Conservation (phyloP, 805 yeast genomes). For the Lachancea lanzarotensis region DNA sequence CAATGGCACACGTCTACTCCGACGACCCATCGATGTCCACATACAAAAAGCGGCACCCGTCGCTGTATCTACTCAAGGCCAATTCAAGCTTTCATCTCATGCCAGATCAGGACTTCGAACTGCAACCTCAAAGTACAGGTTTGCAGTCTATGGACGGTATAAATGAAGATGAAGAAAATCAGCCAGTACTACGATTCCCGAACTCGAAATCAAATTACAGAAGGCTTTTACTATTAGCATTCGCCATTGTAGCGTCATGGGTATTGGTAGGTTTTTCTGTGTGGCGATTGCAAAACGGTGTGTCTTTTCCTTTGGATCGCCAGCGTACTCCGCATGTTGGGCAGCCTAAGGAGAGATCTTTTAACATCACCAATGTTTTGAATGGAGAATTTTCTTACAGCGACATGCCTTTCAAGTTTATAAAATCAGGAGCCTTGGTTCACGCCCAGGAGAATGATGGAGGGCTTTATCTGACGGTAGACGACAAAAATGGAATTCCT, state of each 20-base stretch:
- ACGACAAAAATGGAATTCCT: conserved; percentile 9
- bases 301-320: background rate
- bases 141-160: background rate
- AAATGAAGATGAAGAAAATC: background rate
- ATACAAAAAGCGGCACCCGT: conserved; percentile 29
- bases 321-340: background rate
- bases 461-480: conserved; percentile 35
- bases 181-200: background rate
- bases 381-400: conserved; percentile 22
- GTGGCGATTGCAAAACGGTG: background rate
- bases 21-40: conserved; percentile 6
- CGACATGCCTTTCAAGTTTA: conserved; percentile 22
- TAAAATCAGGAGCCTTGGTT: conserved; percentile 19
- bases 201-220: background rate
- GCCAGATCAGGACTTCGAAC: conserved; percentile 11
- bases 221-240: background rate
- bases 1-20: background rate
- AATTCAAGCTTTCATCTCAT: conserved; percentile 22
- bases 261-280: conserved; percentile 3
- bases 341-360: conserved; percentile 1
- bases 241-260: conserved; percentile 1
- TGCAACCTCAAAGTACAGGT: conserved; percentile 6
- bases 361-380: conserved; percentile 20
- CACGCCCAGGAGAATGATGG: conserved; percentile 35
- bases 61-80: conserved; percentile 23